Evolutionary conservation across 768 basidiomycete species (phyloP).

Genomic region (Cyclocybe aegerita): DNA sequence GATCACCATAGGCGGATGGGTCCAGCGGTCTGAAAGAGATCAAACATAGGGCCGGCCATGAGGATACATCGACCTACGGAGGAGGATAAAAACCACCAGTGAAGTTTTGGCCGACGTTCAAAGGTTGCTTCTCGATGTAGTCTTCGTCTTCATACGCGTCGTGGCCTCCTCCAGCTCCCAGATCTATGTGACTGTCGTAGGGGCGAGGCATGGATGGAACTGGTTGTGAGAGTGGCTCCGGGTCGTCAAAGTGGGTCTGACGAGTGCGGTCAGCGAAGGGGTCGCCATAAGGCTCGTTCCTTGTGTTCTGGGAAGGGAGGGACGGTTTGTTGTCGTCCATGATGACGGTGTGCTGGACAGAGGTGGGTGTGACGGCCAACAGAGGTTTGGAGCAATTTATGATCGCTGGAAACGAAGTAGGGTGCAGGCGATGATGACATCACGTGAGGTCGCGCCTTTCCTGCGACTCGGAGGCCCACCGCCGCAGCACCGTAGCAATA

Average conservation of each 20-base stretch:
- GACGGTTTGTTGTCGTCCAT: slow-evolving; percentile 42
- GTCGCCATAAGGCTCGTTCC: slow-evolving; percentile 46
- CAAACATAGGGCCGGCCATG: slow-evolving; percentile 2
- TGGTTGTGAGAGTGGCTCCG: slow-evolving; percentile 40
- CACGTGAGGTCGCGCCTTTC: no score
- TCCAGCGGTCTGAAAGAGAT: slow-evolving; percentile 40
- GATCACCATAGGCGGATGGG: slow-evolving; percentile 65
- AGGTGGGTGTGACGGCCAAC: slow-evolving; percentile 7
- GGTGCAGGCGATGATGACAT: no score
- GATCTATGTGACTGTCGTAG: slow-evolving; percentile 56
- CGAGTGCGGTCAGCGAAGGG: slow-evolving; percentile 74
- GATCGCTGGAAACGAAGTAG: no score
- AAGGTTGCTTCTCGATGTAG: slow-evolving; percentile 72
- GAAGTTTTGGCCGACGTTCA: slow-evolving; percentile 58
- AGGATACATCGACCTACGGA: slow-evolving; percentile 43
- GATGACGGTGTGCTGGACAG: slow-evolving; percentile 15
- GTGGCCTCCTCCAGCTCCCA: slow-evolving; percentile 49
- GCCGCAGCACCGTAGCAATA: no score
- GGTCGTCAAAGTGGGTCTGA: slow-evolving; percentile 61
- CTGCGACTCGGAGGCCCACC: no score
- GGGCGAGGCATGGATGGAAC: slow-evolving; percentile 38
- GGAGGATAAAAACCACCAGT: slow-evolving; percentile 75
- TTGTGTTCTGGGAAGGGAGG: slow-evolving; percentile 32
- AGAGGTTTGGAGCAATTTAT: slow-evolving; percentile 3
- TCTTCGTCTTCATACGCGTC: slow-evolving; percentile 64